Percentiles rank a stretch among this genome's conserved stretches.
Conservation (phyloP, 306 rosid genomes). For the Prinsepia uniflora region DNA sequence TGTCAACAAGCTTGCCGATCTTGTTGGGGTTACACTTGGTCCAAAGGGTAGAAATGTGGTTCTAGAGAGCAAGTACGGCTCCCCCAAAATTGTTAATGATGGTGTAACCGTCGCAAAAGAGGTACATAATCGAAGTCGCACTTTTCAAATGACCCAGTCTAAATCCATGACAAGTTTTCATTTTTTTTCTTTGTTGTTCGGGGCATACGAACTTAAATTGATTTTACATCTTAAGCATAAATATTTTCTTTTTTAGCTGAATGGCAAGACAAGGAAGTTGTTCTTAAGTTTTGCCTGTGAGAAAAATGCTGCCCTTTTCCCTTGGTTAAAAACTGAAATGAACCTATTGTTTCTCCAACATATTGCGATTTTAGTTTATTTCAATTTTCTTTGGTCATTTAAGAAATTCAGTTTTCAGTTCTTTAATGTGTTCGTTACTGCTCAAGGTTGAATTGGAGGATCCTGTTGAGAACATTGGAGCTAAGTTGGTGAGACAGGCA, state of each 20-base stretch:
- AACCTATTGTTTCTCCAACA: background rate
- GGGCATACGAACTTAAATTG: background rate
- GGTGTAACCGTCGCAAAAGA: constrained; percentile 98
- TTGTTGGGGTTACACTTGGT: constrained; percentile 98
- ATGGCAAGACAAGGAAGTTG: background rate
- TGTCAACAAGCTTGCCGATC: constrained; percentile 97
- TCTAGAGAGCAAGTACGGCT: constrained; percentile 95
- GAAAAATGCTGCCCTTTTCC: background rate
- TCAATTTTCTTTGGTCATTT: background rate
- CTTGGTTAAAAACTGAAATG: background rate
- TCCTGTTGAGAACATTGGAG: constrained; percentile 99
- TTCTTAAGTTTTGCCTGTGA: background rate
- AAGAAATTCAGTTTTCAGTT: background rate
- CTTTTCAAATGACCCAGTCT: background rate
- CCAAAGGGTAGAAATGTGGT: constrained; percentile 99
- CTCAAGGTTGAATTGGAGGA: constrained; percentile 96
- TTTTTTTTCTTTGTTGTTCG: background rate
- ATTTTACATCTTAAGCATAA: background rate
- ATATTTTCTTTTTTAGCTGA: background rate
- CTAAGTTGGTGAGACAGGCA: constrained; percentile 96
- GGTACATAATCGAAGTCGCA: constrained; percentile 34
- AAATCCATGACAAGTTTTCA: no score
- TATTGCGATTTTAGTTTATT: background rate
- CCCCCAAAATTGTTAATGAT: constrained; percentile 94
- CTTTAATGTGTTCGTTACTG: background rate